Base-by-base conservation (phyloP, 805 yeast species). In the Hanseniaspora pseudoguilliermondii region DNA sequence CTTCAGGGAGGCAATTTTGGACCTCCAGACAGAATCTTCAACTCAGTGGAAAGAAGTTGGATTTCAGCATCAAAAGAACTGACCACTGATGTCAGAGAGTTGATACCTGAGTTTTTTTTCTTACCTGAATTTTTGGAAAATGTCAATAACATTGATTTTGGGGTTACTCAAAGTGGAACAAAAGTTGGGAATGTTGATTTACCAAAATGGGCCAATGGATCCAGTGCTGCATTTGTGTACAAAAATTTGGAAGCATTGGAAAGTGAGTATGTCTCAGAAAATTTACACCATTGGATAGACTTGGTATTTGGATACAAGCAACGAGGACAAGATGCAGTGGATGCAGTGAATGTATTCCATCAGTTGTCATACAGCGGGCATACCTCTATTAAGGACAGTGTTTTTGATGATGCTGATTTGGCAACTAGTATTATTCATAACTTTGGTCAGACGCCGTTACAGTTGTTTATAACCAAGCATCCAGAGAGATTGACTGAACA, bases 1-100 rank as follows among this genome's bases (percentile, higher is more conserved):
- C 69, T 89, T 8, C 96, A 88, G 71, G 96, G 93, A 13, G 95
- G 95, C 0, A 82, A 79, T 56, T 86, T 88, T 71, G 96, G 88
- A 59, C 95, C 84, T 62, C 91, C 95, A 0, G 96, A 88, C 64
- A 69, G 96, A 55, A 66, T 87, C 10, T 88, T 88, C 64, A 76
- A 79, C 60, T 84, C 93, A 0, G 72, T 88, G 32, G 78, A 75
- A n/a, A 79, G 83, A 58, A 82, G 95, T 0, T 88, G 96, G 96
- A 65, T 67, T 11, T 85, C 95, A 6, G 86, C 95, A 0, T 79
- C 95, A 0, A 68, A 69, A 49, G 95, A 87, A 44, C 83, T 83
- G 63, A 83, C 91, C 1, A 84, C 95, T 0, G 96, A 88, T 71
- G 95, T 88, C 1, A 71, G 96, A 57, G 96, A 88, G 63, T 71